A percentile compares a stretch with the other conserved stretches of the same genome.
phyloP scores from a whole-genome alignment of 164 flowering plant species.

The Magnolia officinalis region DNA sequence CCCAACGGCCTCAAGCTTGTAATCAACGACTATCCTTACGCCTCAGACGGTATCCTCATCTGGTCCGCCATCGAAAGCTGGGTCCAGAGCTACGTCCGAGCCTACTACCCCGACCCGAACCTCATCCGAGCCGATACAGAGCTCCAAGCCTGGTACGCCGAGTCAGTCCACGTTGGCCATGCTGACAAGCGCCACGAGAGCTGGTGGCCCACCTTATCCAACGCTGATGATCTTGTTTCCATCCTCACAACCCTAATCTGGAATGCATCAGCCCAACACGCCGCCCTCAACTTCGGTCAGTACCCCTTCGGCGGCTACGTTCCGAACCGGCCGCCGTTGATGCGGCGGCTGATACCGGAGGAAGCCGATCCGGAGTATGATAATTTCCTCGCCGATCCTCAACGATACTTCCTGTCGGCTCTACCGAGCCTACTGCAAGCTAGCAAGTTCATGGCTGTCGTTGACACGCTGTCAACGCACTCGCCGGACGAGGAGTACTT shows the following conservation, averaged over 20 bases:
- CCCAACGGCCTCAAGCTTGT: slow-evolving; percentile 77
- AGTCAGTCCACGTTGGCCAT: slow-evolving; percentile 80
- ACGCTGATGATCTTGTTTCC: slow-evolving; percentile 41
- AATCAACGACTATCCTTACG: slow-evolving; percentile 89
- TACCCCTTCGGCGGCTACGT: slow-evolving; percentile 95
- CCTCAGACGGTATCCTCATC: slow-evolving; percentile 76
- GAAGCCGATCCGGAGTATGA: slow-evolving; percentile 65
- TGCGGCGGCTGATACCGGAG: slow-evolving; percentile 76
- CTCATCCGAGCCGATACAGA: slow-evolving; percentile 50
- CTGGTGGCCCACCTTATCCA: slow-evolving; percentile 81
- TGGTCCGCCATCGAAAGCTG: slow-evolving; percentile 79
- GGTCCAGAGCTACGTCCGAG: slow-evolving; percentile 61
- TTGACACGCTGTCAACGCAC: slow-evolving; percentile 81
- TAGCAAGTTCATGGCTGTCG: slow-evolving; percentile 85
- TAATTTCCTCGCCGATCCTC: slow-evolving; percentile 62
- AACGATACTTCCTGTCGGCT: slow-evolving; percentile 58
- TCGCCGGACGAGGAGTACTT: slow-evolving; percentile 94
- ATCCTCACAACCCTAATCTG: slow-evolving; percentile 85
- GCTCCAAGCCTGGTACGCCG: slow-evolving; percentile 88
- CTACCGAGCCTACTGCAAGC: slow-evolving; percentile 70
- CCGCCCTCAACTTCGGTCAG: slow-evolving; percentile 93
- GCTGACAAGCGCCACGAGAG: slow-evolving; percentile 53
- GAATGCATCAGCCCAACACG: slow-evolving; percentile 96
- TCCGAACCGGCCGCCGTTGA: slow-evolving; percentile 89
- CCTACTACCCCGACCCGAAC: slow-evolving; percentile 60